Percentiles rank a stretch among this genome's conserved stretches.
Evolutionary conservation across 176 grass and related monocot genomes (phyloP).

Genomic region (Aegilops umbellulata): DNA sequence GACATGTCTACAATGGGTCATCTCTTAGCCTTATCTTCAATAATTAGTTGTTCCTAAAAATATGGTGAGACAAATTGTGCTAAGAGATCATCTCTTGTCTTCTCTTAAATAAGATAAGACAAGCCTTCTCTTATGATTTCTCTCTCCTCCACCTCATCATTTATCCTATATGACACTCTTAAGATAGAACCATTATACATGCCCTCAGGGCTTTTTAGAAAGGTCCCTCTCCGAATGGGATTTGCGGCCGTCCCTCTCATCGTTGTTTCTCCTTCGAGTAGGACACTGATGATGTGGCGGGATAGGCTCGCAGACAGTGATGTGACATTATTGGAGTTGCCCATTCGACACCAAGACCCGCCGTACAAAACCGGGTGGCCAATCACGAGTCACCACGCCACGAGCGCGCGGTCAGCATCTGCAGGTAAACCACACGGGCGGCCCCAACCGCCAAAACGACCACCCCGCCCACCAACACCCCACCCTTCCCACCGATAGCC

Average conservation of each 20-base stretch:
- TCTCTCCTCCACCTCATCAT: too few species aligned
- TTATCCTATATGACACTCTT: too few species aligned
- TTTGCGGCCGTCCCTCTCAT: background rate
- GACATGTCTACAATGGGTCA: too few species aligned
- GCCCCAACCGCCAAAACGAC: background rate
- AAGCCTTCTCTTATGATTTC: too few species aligned
- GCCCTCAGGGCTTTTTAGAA: background rate
- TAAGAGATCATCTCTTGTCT: too few species aligned
- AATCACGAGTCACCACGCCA: slow-evolving; percentile 30
- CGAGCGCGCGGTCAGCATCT: slow-evolving; percentile 35
- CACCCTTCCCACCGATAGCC: fast-evolving
- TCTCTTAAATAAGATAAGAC: too few species aligned
- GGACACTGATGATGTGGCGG: background rate
- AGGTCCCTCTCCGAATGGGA: background rate
- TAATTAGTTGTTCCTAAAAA: too few species aligned
- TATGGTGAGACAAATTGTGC: too few species aligned
- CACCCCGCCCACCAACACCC: background rate
- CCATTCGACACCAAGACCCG: background rate
- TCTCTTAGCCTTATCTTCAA: too few species aligned
- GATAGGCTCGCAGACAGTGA: slow-evolving; percentile 15
- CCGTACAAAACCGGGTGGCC: slow-evolving; percentile 1
- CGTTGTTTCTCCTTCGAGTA: background rate
- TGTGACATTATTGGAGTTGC: slow-evolving; percentile 17
- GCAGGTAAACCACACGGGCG: slow-evolving; percentile 23
- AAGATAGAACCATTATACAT: too few species aligned